phyloP scores from a whole-genome alignment of 2,329 filamentous ascomycete genomes.

The Dactylellina parvicollis region DNA sequence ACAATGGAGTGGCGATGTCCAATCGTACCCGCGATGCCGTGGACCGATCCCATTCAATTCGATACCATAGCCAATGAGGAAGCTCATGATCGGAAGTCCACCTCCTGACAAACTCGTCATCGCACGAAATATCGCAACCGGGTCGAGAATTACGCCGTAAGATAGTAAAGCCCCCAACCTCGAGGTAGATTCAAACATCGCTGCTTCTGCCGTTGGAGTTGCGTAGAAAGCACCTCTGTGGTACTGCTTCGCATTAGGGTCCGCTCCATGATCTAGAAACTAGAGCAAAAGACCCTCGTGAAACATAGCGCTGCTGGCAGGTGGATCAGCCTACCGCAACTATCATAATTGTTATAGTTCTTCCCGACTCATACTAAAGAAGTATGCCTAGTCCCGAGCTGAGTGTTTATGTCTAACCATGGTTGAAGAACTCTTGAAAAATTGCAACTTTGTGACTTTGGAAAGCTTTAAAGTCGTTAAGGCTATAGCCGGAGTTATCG shows the following conservation, averaged over 20 bases:
- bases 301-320: not conserved
- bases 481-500: too few relatives aligned
- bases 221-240: not conserved
- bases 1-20: not conserved
- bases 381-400: not conserved
- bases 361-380: not conserved
- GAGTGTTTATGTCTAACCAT: not conserved
- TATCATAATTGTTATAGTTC: not conserved
- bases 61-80: not conserved
- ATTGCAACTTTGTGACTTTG: not conserved
- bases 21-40: not conserved
- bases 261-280: not conserved
- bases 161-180: not conserved
- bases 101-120: not conserved
- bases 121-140: not conserved
- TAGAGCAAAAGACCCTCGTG: not conserved
- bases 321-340: not conserved
- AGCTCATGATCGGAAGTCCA: not conserved
- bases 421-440: not conserved
- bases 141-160: not conserved
- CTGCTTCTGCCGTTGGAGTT: not conserved
- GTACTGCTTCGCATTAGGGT: not conserved
- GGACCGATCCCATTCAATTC: not conserved
- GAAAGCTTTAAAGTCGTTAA: too few relatives aligned
- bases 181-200: not conserved